phyloP scores from a whole-genome alignment of 306 rosid species.

The Potentilla sterilis region DNA sequence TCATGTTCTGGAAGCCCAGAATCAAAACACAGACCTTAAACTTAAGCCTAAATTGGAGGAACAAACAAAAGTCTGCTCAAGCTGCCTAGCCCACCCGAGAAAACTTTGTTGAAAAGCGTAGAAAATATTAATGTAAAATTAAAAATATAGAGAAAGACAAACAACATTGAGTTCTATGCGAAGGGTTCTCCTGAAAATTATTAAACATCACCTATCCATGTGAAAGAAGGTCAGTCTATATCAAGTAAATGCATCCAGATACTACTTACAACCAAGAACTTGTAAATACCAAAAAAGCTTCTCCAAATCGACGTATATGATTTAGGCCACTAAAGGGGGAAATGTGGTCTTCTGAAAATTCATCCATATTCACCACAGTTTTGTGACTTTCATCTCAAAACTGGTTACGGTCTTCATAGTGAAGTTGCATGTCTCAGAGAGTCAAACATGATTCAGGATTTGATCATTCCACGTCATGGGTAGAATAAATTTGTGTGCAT shows the following conservation, averaged over 20 bases:
- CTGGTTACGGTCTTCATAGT: not conserved
- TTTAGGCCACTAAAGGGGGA: not conserved
- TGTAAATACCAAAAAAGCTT: constrained; percentile 5
- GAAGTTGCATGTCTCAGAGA: not conserved
- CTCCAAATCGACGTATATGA: not conserved
- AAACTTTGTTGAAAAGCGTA: too few relatives aligned
- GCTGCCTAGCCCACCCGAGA: too few relatives aligned
- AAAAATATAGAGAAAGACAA: too few relatives aligned
- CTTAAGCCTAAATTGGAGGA: not conserved
- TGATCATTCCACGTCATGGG: not conserved
- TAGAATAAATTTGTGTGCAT: not conserved
- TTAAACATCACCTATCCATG: not conserved
- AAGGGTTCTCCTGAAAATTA: not conserved
- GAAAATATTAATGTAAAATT: too few relatives aligned
- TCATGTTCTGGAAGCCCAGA: not conserved
- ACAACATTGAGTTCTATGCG: not conserved
- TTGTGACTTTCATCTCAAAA: not conserved
- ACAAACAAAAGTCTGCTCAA: not conserved
- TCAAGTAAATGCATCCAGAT: not conserved
- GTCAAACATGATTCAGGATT: not conserved
- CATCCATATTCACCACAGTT: not conserved
- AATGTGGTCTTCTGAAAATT: not conserved
- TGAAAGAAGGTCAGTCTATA: not conserved
- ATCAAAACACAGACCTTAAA: not conserved
- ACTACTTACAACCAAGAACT: not conserved